Conservation (phyloP, 2,329 filamentous ascomycete species). For the Macrophomina pseudophaseolina region DNA sequence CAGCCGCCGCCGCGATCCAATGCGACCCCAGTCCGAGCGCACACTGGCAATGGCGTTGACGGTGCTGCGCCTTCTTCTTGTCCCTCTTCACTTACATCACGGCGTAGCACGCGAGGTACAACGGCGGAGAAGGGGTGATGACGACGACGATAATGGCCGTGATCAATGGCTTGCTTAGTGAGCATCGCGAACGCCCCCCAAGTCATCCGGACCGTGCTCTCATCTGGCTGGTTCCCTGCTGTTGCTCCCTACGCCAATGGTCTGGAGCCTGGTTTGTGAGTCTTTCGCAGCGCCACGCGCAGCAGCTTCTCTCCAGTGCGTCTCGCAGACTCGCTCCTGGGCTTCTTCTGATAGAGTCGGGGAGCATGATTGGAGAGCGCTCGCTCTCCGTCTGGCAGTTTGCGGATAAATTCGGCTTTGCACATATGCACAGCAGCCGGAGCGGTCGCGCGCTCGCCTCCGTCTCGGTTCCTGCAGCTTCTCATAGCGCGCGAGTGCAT, state of each 20-base stretch:
- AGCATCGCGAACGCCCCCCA: slow-evolving; percentile 7
- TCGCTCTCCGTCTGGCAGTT: neutral
- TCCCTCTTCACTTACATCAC: slow-evolving; percentile 7
- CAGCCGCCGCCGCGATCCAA: neutral
- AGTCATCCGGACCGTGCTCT: neutral
- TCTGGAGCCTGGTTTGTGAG: neutral
- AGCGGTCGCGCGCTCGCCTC: neutral
- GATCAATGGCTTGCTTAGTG: slow-evolving; percentile 25
- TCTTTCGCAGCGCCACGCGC: neutral
- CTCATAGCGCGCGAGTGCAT: neutral
- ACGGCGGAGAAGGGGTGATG: slow-evolving; percentile 1
- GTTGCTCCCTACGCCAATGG: neutral
- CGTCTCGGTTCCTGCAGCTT: slow-evolving; percentile 22
- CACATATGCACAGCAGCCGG: neutral
- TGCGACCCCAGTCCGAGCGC: neutral
- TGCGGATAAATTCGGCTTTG: slow-evolving; percentile 6
- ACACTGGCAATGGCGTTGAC: neutral
- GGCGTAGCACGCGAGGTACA: neutral
- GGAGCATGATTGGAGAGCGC: neutral
- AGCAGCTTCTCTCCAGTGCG: neutral
- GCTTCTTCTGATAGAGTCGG: neutral
- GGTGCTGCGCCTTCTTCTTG: neutral
- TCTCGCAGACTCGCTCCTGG: neutral
- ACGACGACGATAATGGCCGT: slow-evolving; percentile 14
- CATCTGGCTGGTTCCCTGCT: neutral